Evolutionary conservation across 2,329 filamentous ascomycete genomes (phyloP), one percentile per base, ranked within the genome.

Genomic region (Cryphonectria carpinicola): DNA sequence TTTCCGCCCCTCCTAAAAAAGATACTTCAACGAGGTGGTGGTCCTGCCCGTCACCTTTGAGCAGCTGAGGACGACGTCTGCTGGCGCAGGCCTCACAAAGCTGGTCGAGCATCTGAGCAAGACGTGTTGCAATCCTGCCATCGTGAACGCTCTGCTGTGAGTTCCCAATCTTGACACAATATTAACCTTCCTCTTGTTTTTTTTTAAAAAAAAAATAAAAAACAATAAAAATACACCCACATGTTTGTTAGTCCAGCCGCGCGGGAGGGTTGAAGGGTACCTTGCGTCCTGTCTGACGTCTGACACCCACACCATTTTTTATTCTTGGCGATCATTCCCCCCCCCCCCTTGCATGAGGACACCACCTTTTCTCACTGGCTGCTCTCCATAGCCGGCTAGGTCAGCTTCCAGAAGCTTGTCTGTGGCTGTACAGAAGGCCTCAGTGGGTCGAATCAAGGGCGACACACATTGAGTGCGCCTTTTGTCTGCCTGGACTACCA

Each of bases 131-230:
- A 92, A 94, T 77, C 89, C 88, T 6, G 88, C 88, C 71, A 87
- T 93, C 68, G 90, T 94, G 61, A 92, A 91, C 76, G 91, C 92
- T 65, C 82, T 95, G 43, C 82, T 95, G 90, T 93, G 82, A 79
- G 89, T 86, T 8, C 10, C 32, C 4, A 3, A 22, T 7, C 28
- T 17, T 14, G 28, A 28, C n/a, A 62, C 35, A 28, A n/a, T 32
- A n/a, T 14, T 0, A 37, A 39, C 35, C 35, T 61, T 5, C 58
- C 28, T 17, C 17, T 62, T 37, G 13, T 22, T 46, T 22, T 22
- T 46, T 22, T n/a, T n/a, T n/a, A n/a, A n/a, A n/a, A n/a, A n/a
- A n/a, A n/a, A n/a, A n/a, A n/a, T n/a, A n/a, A n/a, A n/a, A n/a
- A n/a, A n/a, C n/a, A n/a, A n/a, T n/a, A n/a, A n/a, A n/a, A 37